Percentiles rank a stretch among this genome's conserved stretches.
Evolutionary conservation across 768 basidiomycete genomes (phyloP).

Genomic region (Atractiella rhizophila): DNA sequence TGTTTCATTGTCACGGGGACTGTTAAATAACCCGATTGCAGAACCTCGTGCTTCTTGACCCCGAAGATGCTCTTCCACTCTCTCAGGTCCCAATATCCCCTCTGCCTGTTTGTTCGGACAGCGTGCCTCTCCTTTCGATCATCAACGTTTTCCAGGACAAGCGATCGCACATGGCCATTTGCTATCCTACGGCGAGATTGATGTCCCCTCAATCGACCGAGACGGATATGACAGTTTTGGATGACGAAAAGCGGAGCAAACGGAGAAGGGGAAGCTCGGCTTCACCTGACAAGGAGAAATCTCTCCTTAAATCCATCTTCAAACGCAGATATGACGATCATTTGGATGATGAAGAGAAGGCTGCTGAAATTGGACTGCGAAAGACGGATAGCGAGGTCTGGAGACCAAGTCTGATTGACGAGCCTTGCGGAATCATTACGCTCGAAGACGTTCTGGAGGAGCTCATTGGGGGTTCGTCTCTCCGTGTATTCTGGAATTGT

Average conservation of each 20-base stretch:
- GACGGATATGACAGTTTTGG: background rate
- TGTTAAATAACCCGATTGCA: too few species aligned
- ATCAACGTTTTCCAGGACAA: constrained; percentile 76
- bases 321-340: too few species aligned
- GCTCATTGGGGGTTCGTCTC: too few species aligned
- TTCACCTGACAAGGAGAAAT: too few species aligned
- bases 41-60: constrained; percentile 55
- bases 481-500: too few species aligned
- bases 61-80: constrained; percentile 64
- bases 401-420: constrained; percentile 6
- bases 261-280: constrained; percentile 12
- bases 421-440: constrained; percentile 47
- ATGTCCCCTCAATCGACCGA: background rate
- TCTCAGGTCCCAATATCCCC: constrained; percentile 63
- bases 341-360: constrained; percentile 11
- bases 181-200: constrained; percentile 25
- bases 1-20: constrained; percentile 3
- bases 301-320: too few species aligned
- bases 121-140: constrained; percentile 59
- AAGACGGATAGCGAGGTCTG: constrained; percentile 9
- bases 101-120: constrained; percentile 61
- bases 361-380: constrained; percentile 10
- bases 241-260: background rate
- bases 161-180: constrained; percentile 76
- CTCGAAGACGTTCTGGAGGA: constrained; percentile 80